These are phyloP conservation scores for Melaleuca alternifolia DNA, from an alignment of 345 rosid genomes.

Conservation along the genomic window DNA sequence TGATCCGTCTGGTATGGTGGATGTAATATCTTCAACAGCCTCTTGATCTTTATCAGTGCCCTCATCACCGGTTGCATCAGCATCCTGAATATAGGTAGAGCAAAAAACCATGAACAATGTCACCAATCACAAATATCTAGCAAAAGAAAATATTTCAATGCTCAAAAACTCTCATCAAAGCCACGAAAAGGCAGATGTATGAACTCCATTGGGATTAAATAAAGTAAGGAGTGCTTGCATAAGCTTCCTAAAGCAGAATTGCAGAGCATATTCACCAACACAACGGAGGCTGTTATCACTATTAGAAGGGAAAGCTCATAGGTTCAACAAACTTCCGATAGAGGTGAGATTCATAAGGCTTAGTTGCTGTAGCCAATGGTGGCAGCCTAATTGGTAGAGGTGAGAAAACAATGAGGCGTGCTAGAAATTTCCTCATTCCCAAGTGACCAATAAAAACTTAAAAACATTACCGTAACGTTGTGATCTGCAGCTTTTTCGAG, in stretches of 20 bases:
- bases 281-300: background rate
- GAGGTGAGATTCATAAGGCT: background rate
- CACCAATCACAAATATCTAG: background rate
- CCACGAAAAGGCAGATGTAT: background rate
- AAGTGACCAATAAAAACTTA: background rate
- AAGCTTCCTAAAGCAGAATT: background rate
- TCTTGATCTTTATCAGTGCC: conserved; percentile 19
- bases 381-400: background rate
- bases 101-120: background rate
- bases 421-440: background rate
- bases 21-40: conserved; percentile 12
- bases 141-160: background rate
- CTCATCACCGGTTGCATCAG: conserved; percentile 3
- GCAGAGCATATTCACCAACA: background rate
- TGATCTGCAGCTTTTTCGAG: conserved; percentile 15
- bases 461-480: conserved; percentile 37
- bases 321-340: background rate
- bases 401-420: background rate
- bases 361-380: background rate
- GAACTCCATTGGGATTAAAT: background rate
- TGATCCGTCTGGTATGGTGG: conserved; percentile 10
- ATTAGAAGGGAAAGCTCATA: background rate
- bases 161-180: background rate
- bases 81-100: conserved; percentile 26
- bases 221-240: background rate